Conservation (phyloP, 768 basidiomycete genomes). For the Rhodotorula graminis region DNA sequence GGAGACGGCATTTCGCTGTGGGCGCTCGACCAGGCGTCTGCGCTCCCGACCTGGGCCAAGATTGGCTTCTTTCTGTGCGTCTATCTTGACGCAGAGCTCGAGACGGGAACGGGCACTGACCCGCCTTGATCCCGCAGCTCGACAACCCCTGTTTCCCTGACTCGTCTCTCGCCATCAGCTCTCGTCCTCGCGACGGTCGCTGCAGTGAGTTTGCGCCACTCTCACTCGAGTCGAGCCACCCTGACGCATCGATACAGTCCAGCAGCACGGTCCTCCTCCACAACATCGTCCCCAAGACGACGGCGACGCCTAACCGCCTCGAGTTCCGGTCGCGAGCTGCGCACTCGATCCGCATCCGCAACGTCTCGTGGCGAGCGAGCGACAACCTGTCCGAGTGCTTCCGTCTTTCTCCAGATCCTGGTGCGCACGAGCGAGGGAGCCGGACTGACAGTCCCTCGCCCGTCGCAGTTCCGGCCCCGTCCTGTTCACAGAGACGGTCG, state of each 20-base stretch:
- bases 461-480: conserved; percentile 26
- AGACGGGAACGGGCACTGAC: too few species aligned
- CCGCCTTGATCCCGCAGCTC: neutral
- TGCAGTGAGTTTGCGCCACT: neutral
- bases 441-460: neutral
- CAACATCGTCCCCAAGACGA: neutral
- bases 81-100: too few species aligned
- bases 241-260: neutral
- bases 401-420: neutral
- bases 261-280: conserved; percentile 13
- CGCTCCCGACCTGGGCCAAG: conserved; percentile 16
- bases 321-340: conserved; percentile 10
- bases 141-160: neutral
- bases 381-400: conserved; percentile 16
- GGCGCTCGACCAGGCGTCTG: conserved; percentile 1
- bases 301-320: neutral
- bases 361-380: conserved; percentile 15
- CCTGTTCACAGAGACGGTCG: conserved; percentile 34
- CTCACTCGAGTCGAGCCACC: rapidly evolving
- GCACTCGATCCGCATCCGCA: conserved; percentile 1
- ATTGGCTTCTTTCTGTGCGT: conserved; percentile 5
- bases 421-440: rapidly evolving
- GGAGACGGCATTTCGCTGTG: conserved; percentile 14
- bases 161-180: conserved; percentile 17
- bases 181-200: conserved; percentile 14